Evolutionary conservation across 2,329 filamentous ascomycete species (phyloP), one percentile per base, ranked within the genome.

Genomic region (Ophiognomonia clavigignenti-juglandacearum): DNA sequence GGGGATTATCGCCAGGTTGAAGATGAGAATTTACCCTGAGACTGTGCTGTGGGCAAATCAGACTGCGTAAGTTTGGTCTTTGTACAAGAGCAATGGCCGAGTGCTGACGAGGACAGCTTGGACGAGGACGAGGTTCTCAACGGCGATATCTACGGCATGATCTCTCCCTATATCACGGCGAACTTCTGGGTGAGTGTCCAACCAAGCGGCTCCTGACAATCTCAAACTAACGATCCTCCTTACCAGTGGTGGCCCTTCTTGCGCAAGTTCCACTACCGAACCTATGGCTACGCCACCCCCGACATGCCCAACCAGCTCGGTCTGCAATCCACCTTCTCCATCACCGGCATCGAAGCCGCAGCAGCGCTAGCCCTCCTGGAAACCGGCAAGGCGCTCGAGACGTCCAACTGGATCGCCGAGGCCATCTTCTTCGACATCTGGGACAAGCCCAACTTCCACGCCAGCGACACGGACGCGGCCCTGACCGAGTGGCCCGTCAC

Each of bases 241-340:
- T 11, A 5, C 16, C 27, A 73, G 71, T 76, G 72, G 72, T 76
- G 73, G 73, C 73, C 73, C 2, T 73, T 70, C 56, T 66, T 70
- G 50, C 62, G 59, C 51, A 74, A 74, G 56, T 76, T 77, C 57
- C 72, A 75, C 58, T 71, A 70, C 59, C 65, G 73, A n/a, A 75
- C 73, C 59, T 77, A 77, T 56, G 71, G 75, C 54, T 57, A 65
- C n/a, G 63, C 75, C 4, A 61, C 66, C 0, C 52, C 57, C n/a
- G 61, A 64, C 34, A 59, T 61, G 10, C 69, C 64, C 42, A 53
- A 59, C 29, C 73, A 76, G 52, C 56, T 74, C 50, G 73, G 71
- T 8, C 75, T 75, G 57, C 73, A 76, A 51, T 73, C 70, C 51
- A 77, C 73, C 18, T 77, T 77, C 54, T 75, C 72, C 29, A 59